These are phyloP conservation scores for Claviceps pazoutovae DNA, from an alignment of 2,329 filamentous ascomycete genomes.

Conservation along the genomic window DNA sequence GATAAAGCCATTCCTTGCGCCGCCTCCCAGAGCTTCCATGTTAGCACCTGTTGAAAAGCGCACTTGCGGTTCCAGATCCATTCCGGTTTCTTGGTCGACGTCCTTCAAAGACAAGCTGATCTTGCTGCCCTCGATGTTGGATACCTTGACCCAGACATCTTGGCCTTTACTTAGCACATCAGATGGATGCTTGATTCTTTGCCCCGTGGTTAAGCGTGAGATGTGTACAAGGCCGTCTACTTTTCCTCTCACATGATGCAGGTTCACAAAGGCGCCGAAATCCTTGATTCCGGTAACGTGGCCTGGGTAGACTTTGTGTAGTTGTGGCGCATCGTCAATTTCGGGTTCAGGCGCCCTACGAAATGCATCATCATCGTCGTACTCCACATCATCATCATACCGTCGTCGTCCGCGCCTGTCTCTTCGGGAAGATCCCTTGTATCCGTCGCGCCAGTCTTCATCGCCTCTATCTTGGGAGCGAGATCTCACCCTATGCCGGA, in stretches of 20 bases:
- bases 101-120: conserved; percentile 95
- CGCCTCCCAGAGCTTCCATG: conserved; percentile 62
- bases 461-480: conserved; percentile 26
- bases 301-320: conserved; percentile 83
- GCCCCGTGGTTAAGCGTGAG: conserved; percentile 72
- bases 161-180: conserved; percentile 74
- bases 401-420: conserved; percentile 24
- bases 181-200: conserved; percentile 80
- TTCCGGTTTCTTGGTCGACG: conserved; percentile 78
- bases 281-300: conserved; percentile 87
- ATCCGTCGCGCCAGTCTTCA: conserved; percentile 31
- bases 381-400: conserved; percentile 26
- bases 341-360: conserved; percentile 54
- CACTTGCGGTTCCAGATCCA: conserved; percentile 65
- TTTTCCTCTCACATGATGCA: conserved; percentile 76
- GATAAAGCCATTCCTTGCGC: conserved; percentile 41
- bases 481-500: conserved; percentile 23
- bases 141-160: conserved; percentile 81
- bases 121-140: conserved; percentile 67
- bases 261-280: conserved; percentile 88
- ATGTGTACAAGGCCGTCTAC: conserved; percentile 90
- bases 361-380: conserved; percentile 41
- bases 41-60: conserved; percentile 83
- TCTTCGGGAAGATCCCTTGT: conserved; percentile 17
- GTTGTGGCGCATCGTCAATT: conserved; percentile 64